Percentiles rank a stretch among this genome's conserved stretches.
Evolutionary conservation across 1,284 basidiomycete species (phyloP).

Genomic region (Abortiporus biennis): DNA sequence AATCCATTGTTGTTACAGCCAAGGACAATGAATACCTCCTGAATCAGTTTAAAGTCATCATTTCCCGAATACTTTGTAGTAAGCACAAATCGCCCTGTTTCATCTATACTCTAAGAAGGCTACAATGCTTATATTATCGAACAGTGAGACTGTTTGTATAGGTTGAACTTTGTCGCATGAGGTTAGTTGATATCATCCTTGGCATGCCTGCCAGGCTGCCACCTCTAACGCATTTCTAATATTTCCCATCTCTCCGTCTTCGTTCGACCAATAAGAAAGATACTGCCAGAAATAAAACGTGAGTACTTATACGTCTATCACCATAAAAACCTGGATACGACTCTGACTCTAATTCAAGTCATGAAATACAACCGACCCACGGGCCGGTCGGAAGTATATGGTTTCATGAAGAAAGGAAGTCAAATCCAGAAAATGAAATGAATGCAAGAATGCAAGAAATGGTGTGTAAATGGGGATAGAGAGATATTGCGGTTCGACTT

Average conservation of each 20-base stretch:
- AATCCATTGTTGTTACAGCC: no score
- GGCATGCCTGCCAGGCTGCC: no score
- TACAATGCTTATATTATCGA: no score
- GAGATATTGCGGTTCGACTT: constrained; percentile 8
- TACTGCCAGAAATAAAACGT: constrained; percentile 13
- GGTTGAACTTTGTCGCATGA: no score
- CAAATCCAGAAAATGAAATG: neutral
- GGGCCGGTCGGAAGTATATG: neutral
- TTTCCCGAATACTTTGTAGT: no score
- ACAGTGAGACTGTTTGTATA: no score
- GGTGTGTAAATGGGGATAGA: neutral
- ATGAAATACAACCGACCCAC: neutral
- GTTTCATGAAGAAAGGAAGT: neutral
- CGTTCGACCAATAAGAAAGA: constrained; percentile 27
- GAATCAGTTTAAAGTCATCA: no score
- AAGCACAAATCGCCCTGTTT: no score
- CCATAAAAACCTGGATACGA: neutral
- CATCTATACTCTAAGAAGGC: no score
- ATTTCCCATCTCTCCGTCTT: constrained; percentile 17
- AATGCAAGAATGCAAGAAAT: neutral
- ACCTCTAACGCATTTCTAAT: neutral
- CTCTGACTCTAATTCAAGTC: neutral
- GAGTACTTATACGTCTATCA: neutral
- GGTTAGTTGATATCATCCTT: no score
- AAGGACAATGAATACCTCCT: no score